Evolutionary conservation across 1,284 basidiomycete species (phyloP), one percentile per base, ranked within the genome.

Genomic region (Sphaerobolus stellatus): DNA sequence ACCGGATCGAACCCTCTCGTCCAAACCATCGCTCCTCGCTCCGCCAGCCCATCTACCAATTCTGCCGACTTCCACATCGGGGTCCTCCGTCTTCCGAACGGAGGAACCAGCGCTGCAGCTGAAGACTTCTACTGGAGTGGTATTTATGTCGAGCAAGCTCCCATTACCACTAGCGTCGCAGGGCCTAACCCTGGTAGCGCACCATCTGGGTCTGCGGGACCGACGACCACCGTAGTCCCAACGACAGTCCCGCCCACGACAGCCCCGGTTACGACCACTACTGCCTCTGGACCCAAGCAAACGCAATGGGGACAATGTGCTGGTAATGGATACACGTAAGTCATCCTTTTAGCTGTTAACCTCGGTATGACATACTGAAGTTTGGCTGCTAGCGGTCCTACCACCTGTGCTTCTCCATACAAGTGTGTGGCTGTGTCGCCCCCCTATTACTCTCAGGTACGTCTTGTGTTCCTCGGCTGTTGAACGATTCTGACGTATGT

Each of bases 31-130:
- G 61, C 72, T 33, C 78, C 79, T 66, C 63, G 78, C 36, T 66
- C 77, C 13, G 78, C 79, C 0, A 75, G 74, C 34, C 75, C 82
- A 1, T 81, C 75, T 20, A 84, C 82, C 51, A 83, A 84, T 69
- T 82, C 80, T 20, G 80, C 71, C 27, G 83, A 85, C 67, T 86
- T 76, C 44, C 83, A 85, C 67, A 70, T 86, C 52, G 82, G 82
- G 50, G 81, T 84, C 24, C 76, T 85, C 43, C 77, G 81, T 57
- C 72, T 85, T 52, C 72, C 77, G 27, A 80, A 77, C 62, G 52
- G 48, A 24, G 60, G 56, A 27, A 56, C 48, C 24, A 73, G 68
- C 30, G 64, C 74, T 44, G 66, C 65, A 28, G 65, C 75, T 7
- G 82, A 83, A 65, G 78, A 84, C 61, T 84, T 75, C 75, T 84